Evolutionary conservation across 2,329 filamentous ascomycete genomes (phyloP).

Genomic region (Fusarium redolens): DNA sequence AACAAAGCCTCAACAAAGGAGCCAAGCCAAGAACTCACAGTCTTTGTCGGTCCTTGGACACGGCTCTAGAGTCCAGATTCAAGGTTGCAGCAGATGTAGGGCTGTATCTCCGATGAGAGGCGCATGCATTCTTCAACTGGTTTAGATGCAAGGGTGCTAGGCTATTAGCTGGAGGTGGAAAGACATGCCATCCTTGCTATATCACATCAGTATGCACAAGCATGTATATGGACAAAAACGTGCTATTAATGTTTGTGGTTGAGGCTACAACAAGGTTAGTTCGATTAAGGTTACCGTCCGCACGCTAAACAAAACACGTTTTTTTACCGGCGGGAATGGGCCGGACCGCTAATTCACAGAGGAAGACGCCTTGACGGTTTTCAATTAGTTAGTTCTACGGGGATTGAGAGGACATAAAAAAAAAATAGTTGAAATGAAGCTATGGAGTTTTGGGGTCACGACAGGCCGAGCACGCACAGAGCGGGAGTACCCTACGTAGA

Average conservation of each 20-base stretch:
- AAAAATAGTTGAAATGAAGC: not conserved
- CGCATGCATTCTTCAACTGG: not conserved
- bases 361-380: not conserved
- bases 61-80: not conserved
- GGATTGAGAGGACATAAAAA: slow-evolving; percentile 1
- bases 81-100: not conserved
- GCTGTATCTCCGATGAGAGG: not conserved
- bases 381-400: not conserved
- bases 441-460: not conserved
- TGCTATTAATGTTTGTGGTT: not conserved
- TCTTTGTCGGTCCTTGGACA: not conserved
- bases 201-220: not conserved
- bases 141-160: not conserved
- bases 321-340: slow-evolving; percentile 11
- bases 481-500: not conserved
- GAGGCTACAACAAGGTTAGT: slow-evolving; percentile 24
- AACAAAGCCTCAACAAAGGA: not conserved
- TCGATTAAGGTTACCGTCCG: slow-evolving; percentile 33
- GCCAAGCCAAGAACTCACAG: not conserved
- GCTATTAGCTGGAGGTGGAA: not conserved
- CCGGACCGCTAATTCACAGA: slow-evolving; percentile 26
- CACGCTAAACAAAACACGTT: slow-evolving; percentile 28
- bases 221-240: not conserved
- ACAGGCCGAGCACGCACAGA: not conserved
- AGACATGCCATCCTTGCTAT: not conserved